Conservation (phyloP, 768 basidiomycete genomes). For the Lactarius psammicola region DNA sequence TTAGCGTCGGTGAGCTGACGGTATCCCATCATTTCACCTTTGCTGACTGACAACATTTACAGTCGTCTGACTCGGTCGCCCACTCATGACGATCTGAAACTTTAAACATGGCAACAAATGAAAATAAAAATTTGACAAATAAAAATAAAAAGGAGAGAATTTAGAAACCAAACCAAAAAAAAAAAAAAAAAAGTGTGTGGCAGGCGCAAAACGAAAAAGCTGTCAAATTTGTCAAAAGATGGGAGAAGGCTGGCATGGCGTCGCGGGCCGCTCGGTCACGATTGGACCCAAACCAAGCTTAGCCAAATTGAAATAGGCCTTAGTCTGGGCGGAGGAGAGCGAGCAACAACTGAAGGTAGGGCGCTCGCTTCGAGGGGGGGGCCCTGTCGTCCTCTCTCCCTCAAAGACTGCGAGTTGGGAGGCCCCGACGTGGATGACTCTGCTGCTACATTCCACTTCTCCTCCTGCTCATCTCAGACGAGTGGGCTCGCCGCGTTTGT, state of each 20-base stretch:
- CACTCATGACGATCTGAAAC: neutral
- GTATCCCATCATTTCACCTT: too few relatives aligned
- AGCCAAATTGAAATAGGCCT: neutral
- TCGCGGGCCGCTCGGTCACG: neutral
- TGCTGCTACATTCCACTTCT: neutral
- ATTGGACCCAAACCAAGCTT: neutral
- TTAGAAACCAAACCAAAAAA: neutral
- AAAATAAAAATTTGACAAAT: too few relatives aligned
- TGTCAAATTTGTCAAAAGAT: too few relatives aligned
- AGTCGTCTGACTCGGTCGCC: too few relatives aligned
- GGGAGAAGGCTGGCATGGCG: neutral
- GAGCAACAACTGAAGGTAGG: neutral
- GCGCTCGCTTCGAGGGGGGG: conserved; percentile 1
- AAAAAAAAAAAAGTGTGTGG: neutral
- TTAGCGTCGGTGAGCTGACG: too few relatives aligned
- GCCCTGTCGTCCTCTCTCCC: neutral
- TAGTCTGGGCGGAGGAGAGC: neutral
- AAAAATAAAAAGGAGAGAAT: too few relatives aligned
- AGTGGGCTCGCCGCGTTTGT: neutral
- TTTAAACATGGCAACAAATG: neutral
- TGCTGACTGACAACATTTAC: too few relatives aligned
- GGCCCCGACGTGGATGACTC: neutral
- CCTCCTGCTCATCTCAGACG: neutral
- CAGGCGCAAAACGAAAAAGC: too few relatives aligned
- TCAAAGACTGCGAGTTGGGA: neutral